Conservation (phyloP, 257 asterid species). For the Eustoma russellianum region DNA sequence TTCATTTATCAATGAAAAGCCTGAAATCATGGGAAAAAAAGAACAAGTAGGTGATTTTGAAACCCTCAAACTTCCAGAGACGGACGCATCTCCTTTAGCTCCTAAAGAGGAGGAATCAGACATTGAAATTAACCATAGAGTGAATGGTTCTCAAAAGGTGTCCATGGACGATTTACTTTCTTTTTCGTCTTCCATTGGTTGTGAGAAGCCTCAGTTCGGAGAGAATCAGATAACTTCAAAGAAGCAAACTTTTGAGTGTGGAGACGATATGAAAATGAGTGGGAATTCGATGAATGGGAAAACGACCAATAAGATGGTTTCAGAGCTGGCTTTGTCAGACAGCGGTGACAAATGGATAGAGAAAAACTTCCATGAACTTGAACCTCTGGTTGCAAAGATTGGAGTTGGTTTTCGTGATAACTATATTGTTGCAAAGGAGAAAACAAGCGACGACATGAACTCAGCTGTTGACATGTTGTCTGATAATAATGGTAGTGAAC, state of each 20-base stretch:
- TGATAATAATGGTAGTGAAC: conserved; percentile 43
- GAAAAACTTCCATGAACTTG: conserved; percentile 74
- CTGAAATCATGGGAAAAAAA: conserved; percentile 21
- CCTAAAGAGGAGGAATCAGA: conserved; percentile 15
- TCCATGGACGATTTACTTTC: conserved; percentile 16
- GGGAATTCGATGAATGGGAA: conserved; percentile 18
- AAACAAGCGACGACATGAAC: conserved; percentile 36
- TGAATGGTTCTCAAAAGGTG: conserved; percentile 11
- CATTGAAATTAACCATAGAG: conserved; percentile 12
- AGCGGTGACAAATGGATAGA: conserved; percentile 64
- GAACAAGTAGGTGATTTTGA: conserved; percentile 14
- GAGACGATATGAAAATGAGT: conserved; percentile 21
- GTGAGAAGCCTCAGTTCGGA: conserved; percentile 10
- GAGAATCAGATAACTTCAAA: conserved; percentile 16
- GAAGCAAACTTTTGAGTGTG: conserved; percentile 16
- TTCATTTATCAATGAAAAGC: conserved; percentile 8
- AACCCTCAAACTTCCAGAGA: conserved; percentile 16
- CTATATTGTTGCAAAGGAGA: conserved; percentile 61
- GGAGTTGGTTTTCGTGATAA: conserved; percentile 64
- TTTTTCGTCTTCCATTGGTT: conserved; percentile 13
- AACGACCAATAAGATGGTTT: conserved; percentile 14
- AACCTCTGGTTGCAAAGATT: conserved; percentile 62
- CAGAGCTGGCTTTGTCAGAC: conserved; percentile 24
- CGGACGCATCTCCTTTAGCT: conserved; percentile 13
- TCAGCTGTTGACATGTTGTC: conserved; percentile 29